Conservation (phyloP, 2,329 filamentous ascomycete species). For the Epichloe amarillans region DNA sequence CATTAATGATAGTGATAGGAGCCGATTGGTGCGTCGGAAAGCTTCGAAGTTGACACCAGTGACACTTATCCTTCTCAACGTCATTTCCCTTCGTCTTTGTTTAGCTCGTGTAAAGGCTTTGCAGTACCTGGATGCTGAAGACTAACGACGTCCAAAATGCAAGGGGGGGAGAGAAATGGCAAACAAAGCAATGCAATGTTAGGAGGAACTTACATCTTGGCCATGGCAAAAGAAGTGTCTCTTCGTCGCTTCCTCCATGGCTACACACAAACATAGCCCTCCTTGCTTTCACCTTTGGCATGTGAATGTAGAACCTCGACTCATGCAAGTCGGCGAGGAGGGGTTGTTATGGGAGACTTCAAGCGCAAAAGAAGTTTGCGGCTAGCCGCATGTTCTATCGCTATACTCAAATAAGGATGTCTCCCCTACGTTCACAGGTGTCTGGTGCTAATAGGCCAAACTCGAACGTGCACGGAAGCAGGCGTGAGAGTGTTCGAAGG, state of each 20-base stretch:
- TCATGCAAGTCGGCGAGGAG: no score
- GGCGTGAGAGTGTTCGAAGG: background rate
- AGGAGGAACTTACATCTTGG: conserved; percentile 14
- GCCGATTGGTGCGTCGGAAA: conserved; percentile 35
- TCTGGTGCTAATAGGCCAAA: no score
- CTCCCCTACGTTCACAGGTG: no score
- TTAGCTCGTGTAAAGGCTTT: background rate
- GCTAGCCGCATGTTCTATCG: no score
- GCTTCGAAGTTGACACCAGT: conserved; percentile 46
- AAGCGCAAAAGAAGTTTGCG: no score
- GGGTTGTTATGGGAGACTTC: no score
- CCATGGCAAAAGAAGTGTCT: conserved; percentile 39
- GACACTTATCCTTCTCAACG: conserved; percentile 33
- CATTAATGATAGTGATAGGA: conserved; percentile 53
- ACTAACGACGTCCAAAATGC: background rate
- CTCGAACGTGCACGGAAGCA: no score
- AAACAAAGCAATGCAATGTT: background rate
- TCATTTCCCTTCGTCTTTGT: conserved; percentile 17
- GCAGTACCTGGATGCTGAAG: background rate
- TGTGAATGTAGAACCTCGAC: background rate
- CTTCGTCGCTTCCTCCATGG: conserved; percentile 33
- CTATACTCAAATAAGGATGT: no score
- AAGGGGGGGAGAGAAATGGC: background rate
- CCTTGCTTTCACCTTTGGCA: background rate
- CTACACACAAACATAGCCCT: background rate